Evolutionary conservation across 2,329 filamentous ascomycete genomes (phyloP).

Genomic region (Penicillium sp.): DNA sequence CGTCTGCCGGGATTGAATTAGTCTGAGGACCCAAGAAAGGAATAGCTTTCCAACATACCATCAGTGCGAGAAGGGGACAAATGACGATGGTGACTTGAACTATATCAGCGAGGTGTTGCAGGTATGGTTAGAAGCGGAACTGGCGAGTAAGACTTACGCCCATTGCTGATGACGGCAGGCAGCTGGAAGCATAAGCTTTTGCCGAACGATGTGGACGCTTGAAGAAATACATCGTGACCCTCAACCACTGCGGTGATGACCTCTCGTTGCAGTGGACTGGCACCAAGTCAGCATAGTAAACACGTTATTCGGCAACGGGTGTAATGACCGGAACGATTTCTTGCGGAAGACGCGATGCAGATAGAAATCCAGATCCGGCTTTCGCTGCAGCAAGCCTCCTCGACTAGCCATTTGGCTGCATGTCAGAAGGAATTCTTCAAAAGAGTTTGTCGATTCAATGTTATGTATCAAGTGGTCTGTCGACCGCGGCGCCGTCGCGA

Average conservation of each 20-base stretch:
- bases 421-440: background rate
- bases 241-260: conserved; percentile 80
- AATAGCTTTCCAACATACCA: conserved; percentile 60
- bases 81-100: conserved; percentile 79
- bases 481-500: background rate
- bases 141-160: conserved; percentile 61
- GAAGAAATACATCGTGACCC: conserved; percentile 88
- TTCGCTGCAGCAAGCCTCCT: conserved; percentile 30
- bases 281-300: conserved; percentile 1
- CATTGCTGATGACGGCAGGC: conserved; percentile 82
- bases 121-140: background rate
- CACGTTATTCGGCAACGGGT: background rate
- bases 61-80: conserved; percentile 83
- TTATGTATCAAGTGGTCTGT: background rate
- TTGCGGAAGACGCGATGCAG: conserved; percentile 74
- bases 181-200: conserved; percentile 94
- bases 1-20: conserved; percentile 56
- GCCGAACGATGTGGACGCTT: conserved; percentile 75
- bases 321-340: conserved; percentile 65
- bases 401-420: conserved; percentile 33
- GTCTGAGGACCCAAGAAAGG: background rate
- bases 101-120: conserved; percentile 13
- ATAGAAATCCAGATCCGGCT: conserved; percentile 70
- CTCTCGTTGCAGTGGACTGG: conserved; percentile 79
- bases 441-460: background rate